Evolutionary conservation across 441 rosid genomes (phyloP).

Genomic region (Biscutella laevigata): DNA sequence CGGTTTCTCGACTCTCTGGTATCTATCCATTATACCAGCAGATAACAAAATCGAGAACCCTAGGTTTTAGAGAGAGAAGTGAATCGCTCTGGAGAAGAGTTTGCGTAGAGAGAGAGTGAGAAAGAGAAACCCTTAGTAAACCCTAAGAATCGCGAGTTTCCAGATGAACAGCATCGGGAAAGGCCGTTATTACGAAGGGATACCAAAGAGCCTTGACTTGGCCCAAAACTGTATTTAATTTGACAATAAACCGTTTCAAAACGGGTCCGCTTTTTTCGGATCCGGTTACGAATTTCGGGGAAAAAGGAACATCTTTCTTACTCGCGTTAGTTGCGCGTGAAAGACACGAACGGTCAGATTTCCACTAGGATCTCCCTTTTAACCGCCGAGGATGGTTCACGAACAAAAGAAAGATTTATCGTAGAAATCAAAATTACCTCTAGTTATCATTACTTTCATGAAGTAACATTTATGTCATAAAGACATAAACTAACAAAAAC

Average conservation of each 20-base stretch:
- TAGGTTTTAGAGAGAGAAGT: constrained; percentile 10
- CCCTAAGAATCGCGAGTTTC: constrained; percentile 29
- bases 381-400: constrained; percentile 4
- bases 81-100: constrained; percentile 6
- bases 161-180: constrained; percentile 14
- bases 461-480: too few species aligned
- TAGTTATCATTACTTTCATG: not conserved
- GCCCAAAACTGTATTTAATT: constrained; percentile 16
- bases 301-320: not conserved
- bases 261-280: constrained; percentile 26
- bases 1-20: constrained; percentile 78
- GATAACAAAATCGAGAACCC: constrained; percentile 1
- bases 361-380: not conserved
- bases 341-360: not conserved
- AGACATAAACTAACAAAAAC: too few species aligned
- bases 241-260: constrained; percentile 3
- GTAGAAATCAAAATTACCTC: constrained; percentile 14
- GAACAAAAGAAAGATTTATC: not conserved
- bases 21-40: constrained; percentile 58
- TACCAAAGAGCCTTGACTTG: constrained; percentile 18
- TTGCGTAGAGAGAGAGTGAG: not conserved
- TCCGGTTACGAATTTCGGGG: constrained; percentile 18
- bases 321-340: not conserved
- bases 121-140: constrained; percentile 31
- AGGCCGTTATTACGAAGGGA: constrained; percentile 20